Base-by-base conservation (phyloP, 2,329 filamentous ascomycete genomes). In the Madurella mycetomatis region DNA sequence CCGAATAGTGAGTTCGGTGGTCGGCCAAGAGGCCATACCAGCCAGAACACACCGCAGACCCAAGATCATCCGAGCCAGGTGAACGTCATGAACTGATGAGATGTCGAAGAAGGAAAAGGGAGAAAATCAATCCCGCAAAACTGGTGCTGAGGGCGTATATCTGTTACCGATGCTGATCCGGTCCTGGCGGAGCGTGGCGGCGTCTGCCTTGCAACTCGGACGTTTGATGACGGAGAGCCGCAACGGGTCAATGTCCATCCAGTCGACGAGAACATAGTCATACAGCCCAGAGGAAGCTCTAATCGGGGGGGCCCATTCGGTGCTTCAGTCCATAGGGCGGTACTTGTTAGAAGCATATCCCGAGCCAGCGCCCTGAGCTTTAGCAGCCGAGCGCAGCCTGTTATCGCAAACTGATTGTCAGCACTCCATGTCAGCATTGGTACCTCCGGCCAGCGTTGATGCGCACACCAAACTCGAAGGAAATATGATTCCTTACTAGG, bases 401-500 rank as follows among this genome's bases (percentile, higher is more conserved):
- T 85, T 86, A 87, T 81, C 85, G 85, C 81, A 85, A 82, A 87
- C 86, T 89, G 85, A 84, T 79, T 72, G 86, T 89, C 86, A 90
- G 86, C 86, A 83, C 83, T 78, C 81, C 50, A 81, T 83, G 82
- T 85, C 83, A 86, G 83, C 81, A 82, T 76, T 79, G 52, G 77
- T 61, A 80, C 82, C 81, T 88, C 83, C 78, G 84, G 82, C 82
- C 81, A 89, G 85, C 84, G 82, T 85, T 83, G 79, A 80, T 73
- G 79, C 79, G 80, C 84, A 86, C 84, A 89, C 83, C 82, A 87
- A 85, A 88, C 86, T 85, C 84, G 86, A 85, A 87, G 84, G 86
- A 86, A 82, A 85, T 80, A 82, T 70, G 81, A 85, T 87, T 87
- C 86, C 88, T 92, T 92, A 90, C 87, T 86, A 88, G 83, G 84